These are phyloP conservation scores for Hansenula lynferdii DNA, from an alignment of 1,139 yeast genomes.

Conservation along the genomic window DNA sequence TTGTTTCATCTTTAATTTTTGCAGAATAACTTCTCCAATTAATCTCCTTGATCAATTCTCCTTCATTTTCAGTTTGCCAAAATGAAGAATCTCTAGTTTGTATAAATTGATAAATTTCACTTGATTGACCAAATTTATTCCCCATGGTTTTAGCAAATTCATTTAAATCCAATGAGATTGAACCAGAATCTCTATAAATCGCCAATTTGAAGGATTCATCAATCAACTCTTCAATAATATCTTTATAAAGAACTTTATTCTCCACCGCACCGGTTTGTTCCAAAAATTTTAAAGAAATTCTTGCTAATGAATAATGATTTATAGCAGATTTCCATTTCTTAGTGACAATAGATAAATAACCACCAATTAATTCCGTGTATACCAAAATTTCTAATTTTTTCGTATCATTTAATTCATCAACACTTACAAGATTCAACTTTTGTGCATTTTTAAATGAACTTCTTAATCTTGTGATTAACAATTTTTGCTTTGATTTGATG, in stretches of 20 bases:
- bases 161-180: conserved; percentile 37
- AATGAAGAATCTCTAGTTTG: conserved; percentile 34
- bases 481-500: conserved; percentile 39
- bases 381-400: conserved; percentile 53
- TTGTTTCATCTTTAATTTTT: conserved; percentile 60
- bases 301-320: conserved; percentile 51
- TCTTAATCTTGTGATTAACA: conserved; percentile 63
- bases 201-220: conserved; percentile 69
- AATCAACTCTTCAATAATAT: conserved; percentile 52
- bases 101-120: conserved; percentile 31
- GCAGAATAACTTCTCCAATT: conserved; percentile 80
- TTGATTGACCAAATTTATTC: conserved; percentile 25
- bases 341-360: conserved; percentile 51
- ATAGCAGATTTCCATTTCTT: conserved; percentile 55
- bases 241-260: conserved; percentile 44
- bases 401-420: conserved; percentile 28
- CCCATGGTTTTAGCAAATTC: conserved; percentile 38
- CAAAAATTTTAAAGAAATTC: conserved; percentile 54
- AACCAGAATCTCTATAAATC: conserved; percentile 35
- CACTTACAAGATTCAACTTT: conserved; percentile 39
- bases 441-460: conserved; percentile 47
- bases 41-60: conserved; percentile 33
- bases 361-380: conserved; percentile 57
- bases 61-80: conserved; percentile 19
- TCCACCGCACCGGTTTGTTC: conserved; percentile 25